Base-by-base conservation (phyloP, 2,329 filamentous ascomycete genomes). In the Thielaviopsis euricoi region DNA sequence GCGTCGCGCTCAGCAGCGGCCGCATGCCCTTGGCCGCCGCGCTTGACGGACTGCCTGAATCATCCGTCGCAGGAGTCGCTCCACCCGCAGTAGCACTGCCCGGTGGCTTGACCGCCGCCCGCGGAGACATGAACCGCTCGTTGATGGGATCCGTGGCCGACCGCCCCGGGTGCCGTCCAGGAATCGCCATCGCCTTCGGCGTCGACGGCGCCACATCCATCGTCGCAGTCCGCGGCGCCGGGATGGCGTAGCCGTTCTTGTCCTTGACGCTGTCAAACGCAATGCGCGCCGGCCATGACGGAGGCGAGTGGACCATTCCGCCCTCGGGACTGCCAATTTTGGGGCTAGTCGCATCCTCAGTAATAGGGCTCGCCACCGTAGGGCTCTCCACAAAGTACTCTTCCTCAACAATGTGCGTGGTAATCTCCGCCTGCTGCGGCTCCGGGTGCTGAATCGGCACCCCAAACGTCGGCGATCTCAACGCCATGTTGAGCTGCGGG, bases 381-480 rank as follows among this genome's bases (percentile, higher is more conserved):
- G 56, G 50, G 6, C 49, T 53, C 2, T 17, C 43, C 15, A 58
- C 22, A 19, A 43, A 43, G 7, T 43, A 43, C 13, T 43, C 37
- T 5, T 43, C 37, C 13, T 43, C 37, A 15, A 43, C 37, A 43
- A 43, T 43, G 37, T 43, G 37, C 37, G 37, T 43, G 2, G 37
- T 5, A n/a, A 43, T 43, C 10, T 43, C 37, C 37, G 37, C 37
- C 37, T 43, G 37, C 37, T 43, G 37, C 37, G 37, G 37, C 37
- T 54, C 37, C 23, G 21, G 25, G 6, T 22, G 17, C 23, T n/a
- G 40, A 0, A 40, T 33, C n/a, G 56, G 56, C 52, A 53, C 53
- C 9, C 56, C 56, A 53, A 58, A 58, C 13, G 56, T 58, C 22
- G 56, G 56, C 23, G 56, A 58, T 15, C 56, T 49, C 56, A 58